A percentile compares a stretch with the other conserved stretches of the same genome.
phyloP scores from a whole-genome alignment of 169 alveolate species.

The Eimeria tenella region DNA sequence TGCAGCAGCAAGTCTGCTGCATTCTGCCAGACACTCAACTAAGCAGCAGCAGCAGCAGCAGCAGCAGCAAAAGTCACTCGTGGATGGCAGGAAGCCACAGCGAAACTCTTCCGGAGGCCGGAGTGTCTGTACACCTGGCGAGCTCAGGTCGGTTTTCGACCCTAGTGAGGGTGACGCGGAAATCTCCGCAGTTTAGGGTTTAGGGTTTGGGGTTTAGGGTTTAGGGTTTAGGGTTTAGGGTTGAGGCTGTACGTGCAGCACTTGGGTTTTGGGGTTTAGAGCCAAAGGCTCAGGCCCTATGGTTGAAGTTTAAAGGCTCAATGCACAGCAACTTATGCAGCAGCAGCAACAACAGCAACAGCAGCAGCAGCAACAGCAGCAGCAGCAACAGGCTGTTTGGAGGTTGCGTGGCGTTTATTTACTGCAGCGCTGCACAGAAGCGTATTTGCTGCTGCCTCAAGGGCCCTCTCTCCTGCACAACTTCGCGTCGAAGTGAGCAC shows the following conservation, averaged over 20 bases:
- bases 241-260: background rate
- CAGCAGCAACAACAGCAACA: too few relatives aligned
- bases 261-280: background rate
- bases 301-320: background rate
- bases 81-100: background rate
- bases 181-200: background rate
- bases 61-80: background rate
- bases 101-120: background rate
- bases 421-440: too few relatives aligned
- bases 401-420: too few relatives aligned
- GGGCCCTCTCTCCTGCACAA: background rate
- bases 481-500: background rate
- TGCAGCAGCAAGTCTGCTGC: background rate
- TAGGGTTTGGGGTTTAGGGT: conserved; percentile 18
- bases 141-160: background rate
- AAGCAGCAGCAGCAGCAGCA: background rate
- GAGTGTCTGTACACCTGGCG: background rate
- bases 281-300: background rate
- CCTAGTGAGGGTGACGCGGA: too few relatives aligned
- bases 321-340: too few relatives aligned
- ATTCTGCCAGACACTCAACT: background rate
- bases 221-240: conserved; percentile 32
- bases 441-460: background rate
- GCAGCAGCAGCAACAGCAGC: too few relatives aligned
- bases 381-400: too few relatives aligned